Evolutionary conservation across 1,139 yeast genomes (phyloP), one percentile per base, ranked within the genome.

Genomic region (Blastobotrys raffinosifermentans): DNA sequence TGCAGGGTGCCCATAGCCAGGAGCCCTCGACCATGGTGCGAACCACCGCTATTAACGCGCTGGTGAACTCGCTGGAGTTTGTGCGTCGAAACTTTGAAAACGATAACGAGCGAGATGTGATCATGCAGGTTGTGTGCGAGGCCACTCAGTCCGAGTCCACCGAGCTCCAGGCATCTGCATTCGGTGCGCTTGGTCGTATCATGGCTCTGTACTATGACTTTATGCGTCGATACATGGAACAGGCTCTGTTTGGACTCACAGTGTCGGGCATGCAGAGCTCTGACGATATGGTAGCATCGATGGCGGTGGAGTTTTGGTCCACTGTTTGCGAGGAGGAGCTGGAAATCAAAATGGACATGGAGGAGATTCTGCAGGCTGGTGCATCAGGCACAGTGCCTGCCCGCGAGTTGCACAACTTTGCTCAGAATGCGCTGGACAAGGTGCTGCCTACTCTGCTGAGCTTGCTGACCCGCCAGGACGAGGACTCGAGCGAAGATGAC

Each of bases 241-340:
- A 86, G 68, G 98, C 98, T 0, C 69, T 91, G 45, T 91, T 83
- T 54, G 87, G 89, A 11, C 72, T 91, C 45, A 89, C 97, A 1
- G 89, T 89, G 32, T 69, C 79, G 20, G 97, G 97, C 29, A 91
- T 91, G 96, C 83, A 81, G 62, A 80, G 89, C 44, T 60, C 68
- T 22, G 85, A 86, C 62, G 95, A 85, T 56, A 76, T 77, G 54
- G 97, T 91, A 23, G 85, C 96, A 1, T 86, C 96, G 60, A 89
- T 91, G 96, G 97, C 98, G 18, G 94, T 91, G 37, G 98, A 91
- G 65, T 91, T 91, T 60, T 91, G 98, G 98, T 80, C 93, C 43
- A 86, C 97, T 19, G 93, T 91, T 15, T 87, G 97, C 66, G 98
- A 91, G 66, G 96, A 84, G 58, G 98, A 93, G 61, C 71, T 84